A percentile compares a stretch with the other conserved stretches of the same genome.
Conservation (phyloP, 306 rosid genomes). For the Astragalus glycyphyllos region DNA sequence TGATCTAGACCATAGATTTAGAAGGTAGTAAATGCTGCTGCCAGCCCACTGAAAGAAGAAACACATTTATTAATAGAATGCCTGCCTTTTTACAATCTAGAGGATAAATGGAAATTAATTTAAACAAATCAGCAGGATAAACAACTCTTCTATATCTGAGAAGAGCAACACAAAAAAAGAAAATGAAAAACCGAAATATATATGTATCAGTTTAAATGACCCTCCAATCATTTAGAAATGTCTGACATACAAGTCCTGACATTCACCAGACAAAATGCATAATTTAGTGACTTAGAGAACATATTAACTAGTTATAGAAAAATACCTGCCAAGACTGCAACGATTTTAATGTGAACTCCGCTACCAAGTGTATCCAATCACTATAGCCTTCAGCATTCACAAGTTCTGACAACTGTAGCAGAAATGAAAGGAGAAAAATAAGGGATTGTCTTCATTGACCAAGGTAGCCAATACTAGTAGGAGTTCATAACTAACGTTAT, state of each 20-base stretch:
- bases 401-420: conserved; percentile 84
- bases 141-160: not conserved
- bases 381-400: conserved; percentile 90
- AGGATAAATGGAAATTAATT: not conserved
- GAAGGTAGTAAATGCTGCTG: conserved; percentile 56
- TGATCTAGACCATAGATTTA: conserved; percentile 54
- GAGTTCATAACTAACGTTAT: not conserved
- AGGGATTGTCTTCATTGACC: conserved; percentile 32
- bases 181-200: not conserved
- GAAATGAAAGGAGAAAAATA: not conserved
- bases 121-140: conserved; percentile 8
- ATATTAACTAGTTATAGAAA: conserved; percentile 24
- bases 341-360: conserved; percentile 93
- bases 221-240: conserved; percentile 1
- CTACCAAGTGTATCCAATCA: conserved; percentile 92
- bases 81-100: conserved; percentile 1
- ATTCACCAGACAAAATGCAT: conserved; percentile 21
- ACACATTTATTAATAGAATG: conserved; percentile 28
- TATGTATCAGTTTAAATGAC: not conserved
- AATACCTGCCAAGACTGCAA: conserved; percentile 96
- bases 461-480: conserved; percentile 12
- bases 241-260: not conserved
- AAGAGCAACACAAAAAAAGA: conserved; percentile 11
- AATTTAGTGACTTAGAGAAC: conserved; percentile 20
- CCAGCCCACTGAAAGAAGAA: conserved; percentile 58